Percentiles rank a stretch among this genome's conserved stretches.
Evolutionary conservation across 2,329 filamentous ascomycete genomes (phyloP).

Genomic region (Penicillium sp.): DNA sequence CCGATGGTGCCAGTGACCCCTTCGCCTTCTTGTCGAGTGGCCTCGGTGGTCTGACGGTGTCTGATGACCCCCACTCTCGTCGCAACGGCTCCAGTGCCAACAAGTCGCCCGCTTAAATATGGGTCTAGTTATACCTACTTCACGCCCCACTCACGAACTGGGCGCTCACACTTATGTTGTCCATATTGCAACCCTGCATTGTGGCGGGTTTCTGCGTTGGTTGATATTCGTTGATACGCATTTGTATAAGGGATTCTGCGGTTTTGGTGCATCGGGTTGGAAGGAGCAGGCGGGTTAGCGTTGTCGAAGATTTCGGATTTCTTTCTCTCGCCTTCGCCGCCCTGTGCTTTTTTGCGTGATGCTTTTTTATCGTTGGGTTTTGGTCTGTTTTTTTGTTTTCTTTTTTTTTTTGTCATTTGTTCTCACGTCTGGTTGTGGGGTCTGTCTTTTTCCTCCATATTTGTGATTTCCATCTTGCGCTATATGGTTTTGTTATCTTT

Average conservation of each 20-base stretch:
- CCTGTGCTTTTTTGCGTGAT: constrained; percentile 21
- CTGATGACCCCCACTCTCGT: constrained; percentile 47
- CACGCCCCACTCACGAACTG: constrained; percentile 19
- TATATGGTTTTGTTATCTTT: constrained; percentile 15
- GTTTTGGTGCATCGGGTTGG: constrained; percentile 47
- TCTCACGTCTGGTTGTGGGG: constrained; percentile 17
- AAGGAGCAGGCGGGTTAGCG: constrained; percentile 46
- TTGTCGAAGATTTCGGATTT: constrained; percentile 39
- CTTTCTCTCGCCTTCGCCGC: constrained; percentile 30
- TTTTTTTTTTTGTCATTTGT: constrained; percentile 10
- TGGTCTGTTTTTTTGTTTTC: constrained; percentile 26
- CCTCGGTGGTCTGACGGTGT: constrained; percentile 59
- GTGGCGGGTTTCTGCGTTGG: constrained; percentile 39
- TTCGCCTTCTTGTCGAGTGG: constrained; percentile 65
- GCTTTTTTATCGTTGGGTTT: constrained; percentile 12
- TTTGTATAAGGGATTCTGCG: constrained; percentile 47
- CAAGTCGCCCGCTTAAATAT: constrained; percentile 46
- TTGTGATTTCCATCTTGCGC: constrained; percentile 23
- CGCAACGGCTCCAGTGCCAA: constrained; percentile 48
- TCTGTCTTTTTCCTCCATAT: constrained; percentile 16
- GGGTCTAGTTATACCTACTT: constrained; percentile 17
- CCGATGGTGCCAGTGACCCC: constrained; percentile 57
- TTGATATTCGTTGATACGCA: constrained; percentile 42
- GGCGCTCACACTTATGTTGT: constrained; percentile 34
- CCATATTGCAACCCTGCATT: constrained; percentile 40